Conservation (phyloP, 805 yeast genomes). For the Starmerella bacillaris region DNA sequence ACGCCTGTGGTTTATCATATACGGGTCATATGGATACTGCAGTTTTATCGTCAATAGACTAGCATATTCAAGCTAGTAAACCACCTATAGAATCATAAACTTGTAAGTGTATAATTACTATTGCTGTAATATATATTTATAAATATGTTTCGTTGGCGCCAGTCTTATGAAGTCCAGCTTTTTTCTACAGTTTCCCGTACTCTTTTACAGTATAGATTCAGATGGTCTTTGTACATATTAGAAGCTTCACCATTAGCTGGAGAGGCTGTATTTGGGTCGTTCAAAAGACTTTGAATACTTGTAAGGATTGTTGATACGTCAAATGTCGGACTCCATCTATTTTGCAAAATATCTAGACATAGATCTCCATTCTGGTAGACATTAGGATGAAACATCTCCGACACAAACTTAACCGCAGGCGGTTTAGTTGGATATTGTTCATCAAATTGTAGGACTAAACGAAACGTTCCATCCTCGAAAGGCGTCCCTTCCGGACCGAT, state of each 20-base stretch:
- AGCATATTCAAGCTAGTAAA: too few species aligned
- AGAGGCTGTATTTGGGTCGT: constrained; percentile 89
- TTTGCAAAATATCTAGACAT: constrained; percentile 87
- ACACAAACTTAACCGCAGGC: constrained; percentile 74
- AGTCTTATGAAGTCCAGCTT: constrained; percentile 14
- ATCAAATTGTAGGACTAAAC: constrained; percentile 70
- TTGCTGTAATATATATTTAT: too few species aligned
- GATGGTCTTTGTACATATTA: constrained; percentile 81
- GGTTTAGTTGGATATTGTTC: constrained; percentile 98
- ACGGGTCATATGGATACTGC: too few species aligned
- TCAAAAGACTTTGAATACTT: constrained; percentile 65
- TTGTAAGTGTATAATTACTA: too few species aligned
- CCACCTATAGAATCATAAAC: too few species aligned
- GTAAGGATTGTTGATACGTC: constrained; percentile 92
- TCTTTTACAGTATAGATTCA: constrained; percentile 75
- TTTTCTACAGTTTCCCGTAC: constrained; percentile 84
- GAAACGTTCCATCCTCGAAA: constrained; percentile 92
- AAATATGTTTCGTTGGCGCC: background rate
- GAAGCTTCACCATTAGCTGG: constrained; percentile 99
- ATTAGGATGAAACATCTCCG: constrained; percentile 96
- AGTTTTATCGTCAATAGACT: too few species aligned
- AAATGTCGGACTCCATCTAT: constrained; percentile 96
- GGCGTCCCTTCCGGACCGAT: constrained; percentile 97
- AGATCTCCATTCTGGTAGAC: constrained; percentile 91
- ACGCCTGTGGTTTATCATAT: too few species aligned